A percentile compares a stretch with the other conserved stretches of the same genome.
phyloP scores from a whole-genome alignment of 2,329 filamentous ascomycete species.

The Penicillium olsonii region DNA sequence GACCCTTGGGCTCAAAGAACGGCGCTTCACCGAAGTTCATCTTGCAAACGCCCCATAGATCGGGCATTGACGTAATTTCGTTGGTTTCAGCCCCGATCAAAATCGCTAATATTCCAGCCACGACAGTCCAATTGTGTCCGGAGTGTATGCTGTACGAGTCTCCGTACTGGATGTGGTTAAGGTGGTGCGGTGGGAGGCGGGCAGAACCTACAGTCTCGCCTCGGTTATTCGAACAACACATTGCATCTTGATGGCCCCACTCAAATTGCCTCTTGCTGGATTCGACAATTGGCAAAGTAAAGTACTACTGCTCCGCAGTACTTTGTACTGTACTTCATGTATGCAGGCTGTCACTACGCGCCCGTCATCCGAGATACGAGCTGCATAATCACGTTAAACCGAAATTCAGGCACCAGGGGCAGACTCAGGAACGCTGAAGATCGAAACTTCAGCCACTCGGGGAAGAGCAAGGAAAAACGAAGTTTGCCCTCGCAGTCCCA shows the following conservation, averaged over 20 bases:
- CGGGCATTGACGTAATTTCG: background rate
- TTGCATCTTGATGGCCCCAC: background rate
- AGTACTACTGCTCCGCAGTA: too few relatives aligned
- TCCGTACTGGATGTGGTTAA: too few relatives aligned
- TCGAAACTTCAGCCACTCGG: background rate
- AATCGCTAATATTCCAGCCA: background rate
- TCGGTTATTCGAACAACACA: too few relatives aligned
- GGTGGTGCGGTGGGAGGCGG: too few relatives aligned
- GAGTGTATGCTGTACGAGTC: background rate
- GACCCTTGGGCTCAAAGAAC: background rate
- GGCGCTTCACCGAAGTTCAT: background rate
- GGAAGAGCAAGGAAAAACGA: background rate
- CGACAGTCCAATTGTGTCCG: background rate
- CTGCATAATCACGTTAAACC: background rate
- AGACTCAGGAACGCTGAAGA: conserved; percentile 3
- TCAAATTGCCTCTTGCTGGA: background rate
- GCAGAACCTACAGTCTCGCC: too few relatives aligned
- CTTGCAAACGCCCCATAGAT: background rate
- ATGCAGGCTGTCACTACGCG: background rate
- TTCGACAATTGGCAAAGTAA: too few relatives aligned
- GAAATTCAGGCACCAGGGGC: conserved; percentile 4
- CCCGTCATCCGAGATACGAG: background rate
- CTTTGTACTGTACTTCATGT: background rate
- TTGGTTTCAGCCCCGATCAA: background rate
- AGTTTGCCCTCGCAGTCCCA: conserved; percentile 8